phyloP scores from a whole-genome alignment of 257 asterid genomes.

The Nicotiana obtusifolia region DNA sequence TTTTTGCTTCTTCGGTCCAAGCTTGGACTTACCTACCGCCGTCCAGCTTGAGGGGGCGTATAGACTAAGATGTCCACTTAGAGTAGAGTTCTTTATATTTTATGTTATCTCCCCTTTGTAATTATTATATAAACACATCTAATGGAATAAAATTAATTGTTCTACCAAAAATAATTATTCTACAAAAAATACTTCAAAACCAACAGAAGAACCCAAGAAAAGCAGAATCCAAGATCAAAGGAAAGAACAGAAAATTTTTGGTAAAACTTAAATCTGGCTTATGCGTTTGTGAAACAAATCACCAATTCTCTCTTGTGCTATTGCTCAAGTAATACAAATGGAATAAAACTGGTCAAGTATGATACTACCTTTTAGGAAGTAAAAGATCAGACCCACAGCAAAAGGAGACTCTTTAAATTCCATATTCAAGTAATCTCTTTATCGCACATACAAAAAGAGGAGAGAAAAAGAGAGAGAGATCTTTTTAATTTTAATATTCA shows the following conservation, averaged over 20 bases:
- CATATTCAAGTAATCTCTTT: conserved; percentile 1
- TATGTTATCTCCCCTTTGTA: no score
- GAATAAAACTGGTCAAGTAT: neutral
- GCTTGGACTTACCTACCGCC: no score
- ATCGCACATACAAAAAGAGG: neutral
- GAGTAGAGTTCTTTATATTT: no score
- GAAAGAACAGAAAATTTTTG: neutral
- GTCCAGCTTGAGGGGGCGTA: no score
- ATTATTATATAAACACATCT: no score
- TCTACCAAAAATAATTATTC: no score
- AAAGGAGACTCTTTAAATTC: conserved; percentile 4
- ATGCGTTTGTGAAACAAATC: neutral
- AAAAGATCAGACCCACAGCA: conserved; percentile 4
- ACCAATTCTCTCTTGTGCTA: neutral
- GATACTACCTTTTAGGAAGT: neutral
- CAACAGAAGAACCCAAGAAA: neutral
- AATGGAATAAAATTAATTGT: no score
- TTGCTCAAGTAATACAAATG: neutral
- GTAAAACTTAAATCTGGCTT: neutral
- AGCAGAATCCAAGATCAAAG: neutral
- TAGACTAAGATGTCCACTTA: no score
- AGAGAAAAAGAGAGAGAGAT: neutral
- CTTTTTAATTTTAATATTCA: neutral
- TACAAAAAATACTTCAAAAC: neutral
- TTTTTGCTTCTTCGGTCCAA: no score